Evolutionary conservation across 495 filamentous ascomycete species (phyloP).

Genomic region (Bathelium albidoporum): DNA sequence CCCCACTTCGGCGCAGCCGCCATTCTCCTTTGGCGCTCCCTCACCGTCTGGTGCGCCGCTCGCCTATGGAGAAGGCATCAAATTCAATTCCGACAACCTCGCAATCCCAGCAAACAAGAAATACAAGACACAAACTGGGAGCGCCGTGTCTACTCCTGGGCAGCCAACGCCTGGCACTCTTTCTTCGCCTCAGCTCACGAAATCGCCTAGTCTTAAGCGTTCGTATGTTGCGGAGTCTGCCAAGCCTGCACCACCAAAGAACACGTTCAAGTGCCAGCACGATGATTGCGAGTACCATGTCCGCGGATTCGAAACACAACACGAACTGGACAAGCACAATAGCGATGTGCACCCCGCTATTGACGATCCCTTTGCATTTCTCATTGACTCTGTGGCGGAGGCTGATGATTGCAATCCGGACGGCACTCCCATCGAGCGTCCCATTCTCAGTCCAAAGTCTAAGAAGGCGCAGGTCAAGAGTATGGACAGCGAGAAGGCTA

Average conservation of each 20-base stretch:
- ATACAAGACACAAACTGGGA: slow-evolving; percentile 30
- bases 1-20: slow-evolving; percentile 53
- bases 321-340: slow-evolving; percentile 40
- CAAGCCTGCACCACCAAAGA: slow-evolving; percentile 30
- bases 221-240: slow-evolving; percentile 2
- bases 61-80: slow-evolving; percentile 35
- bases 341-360: slow-evolving; percentile 45
- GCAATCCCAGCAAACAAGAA: slow-evolving; percentile 47
- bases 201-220: slow-evolving; percentile 10
- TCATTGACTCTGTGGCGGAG: neutral
- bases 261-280: slow-evolving; percentile 37
- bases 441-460: neutral
- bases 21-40: slow-evolving; percentile 56
- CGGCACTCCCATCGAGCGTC: neutral
- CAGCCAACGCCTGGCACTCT: slow-evolving; percentile 20
- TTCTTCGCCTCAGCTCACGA: slow-evolving; percentile 26
- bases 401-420: neutral
- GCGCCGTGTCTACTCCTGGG: slow-evolving; percentile 21
- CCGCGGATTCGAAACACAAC: slow-evolving; percentile 45
- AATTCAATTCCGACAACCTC: slow-evolving; percentile 41
- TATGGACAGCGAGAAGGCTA: neutral
- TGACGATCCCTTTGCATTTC: slow-evolving; percentile 35
- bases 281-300: slow-evolving; percentile 36
- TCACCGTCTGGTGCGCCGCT: slow-evolving; percentile 62
- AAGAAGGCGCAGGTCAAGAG: neutral